Evolutionary conservation across 2,329 filamentous ascomycete genomes (phyloP), one percentile per base, ranked within the genome.

Genomic region (Colletotrichum phormii): DNA sequence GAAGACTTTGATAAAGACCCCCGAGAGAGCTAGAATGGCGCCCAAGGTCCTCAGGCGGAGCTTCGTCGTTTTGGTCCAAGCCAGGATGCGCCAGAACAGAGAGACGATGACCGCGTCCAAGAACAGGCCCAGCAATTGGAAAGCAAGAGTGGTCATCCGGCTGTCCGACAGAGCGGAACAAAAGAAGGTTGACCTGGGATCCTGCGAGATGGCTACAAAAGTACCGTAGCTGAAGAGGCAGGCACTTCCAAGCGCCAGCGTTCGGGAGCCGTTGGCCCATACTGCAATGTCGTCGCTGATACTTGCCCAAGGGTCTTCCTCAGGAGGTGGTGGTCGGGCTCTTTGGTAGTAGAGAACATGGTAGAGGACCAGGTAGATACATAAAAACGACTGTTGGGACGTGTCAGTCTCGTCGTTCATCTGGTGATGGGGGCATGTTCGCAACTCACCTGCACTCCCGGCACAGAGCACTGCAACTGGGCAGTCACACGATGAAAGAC

Each of bases 11-110:
- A 83, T 81, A 7, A 79, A 81, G 3, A 85, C 35, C 0, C 86
- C 82, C 0, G 86, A 82, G 9, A 82, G 73, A 1, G 84, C 71
- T 5, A 89, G 76, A 2, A 88, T 81, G 2, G 79, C 79, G 6
- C 85, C 83, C 9, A 90, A 77, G 0, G 82, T 84, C 11, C 82
- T 83, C n/a, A 90, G 78, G 3, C 86, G 84, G 37, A 80, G 78
- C 73, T 84, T 86, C 6, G 85, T 84, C 0, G 86, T 88, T 53
- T 85, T 83, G 0, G 85, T 81, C 87, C 88, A 89, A 13, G 84
- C 83, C 5, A 90, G 77, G 4, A 88, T 81, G 46, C 87, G 84
- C 88, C 88, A 90, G 2, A 84, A 72, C 11, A 88, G 77, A n/a
- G 88, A 77, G 24, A 86, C 76, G 64, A 89, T 85, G 51, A 79